phyloP scores from a whole-genome alignment of 164 flowering plant genomes.

The Magnolia changhungtana region DNA sequence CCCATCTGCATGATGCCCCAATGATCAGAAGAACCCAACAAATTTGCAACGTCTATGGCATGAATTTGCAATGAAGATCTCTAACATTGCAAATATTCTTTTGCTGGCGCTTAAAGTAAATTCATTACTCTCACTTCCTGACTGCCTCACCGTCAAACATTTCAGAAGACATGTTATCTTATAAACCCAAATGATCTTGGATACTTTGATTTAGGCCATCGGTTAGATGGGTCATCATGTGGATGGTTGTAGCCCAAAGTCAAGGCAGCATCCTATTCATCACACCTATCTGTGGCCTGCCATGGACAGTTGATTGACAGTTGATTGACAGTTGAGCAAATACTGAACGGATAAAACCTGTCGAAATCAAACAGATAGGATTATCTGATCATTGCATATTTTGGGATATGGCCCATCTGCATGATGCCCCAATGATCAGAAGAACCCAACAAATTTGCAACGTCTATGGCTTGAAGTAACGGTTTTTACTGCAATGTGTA shows the following conservation, averaged over 20 bases:
- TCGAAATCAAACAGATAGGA: no score
- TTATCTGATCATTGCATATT: not conserved
- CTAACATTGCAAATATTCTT: constrained; percentile 55
- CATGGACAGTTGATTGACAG: not conserved
- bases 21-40: not conserved
- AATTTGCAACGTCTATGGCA: not conserved
- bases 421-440: not conserved
- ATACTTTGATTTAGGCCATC: not conserved
- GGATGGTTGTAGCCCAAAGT: not conserved
- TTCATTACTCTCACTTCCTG: not conserved
- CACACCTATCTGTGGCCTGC: not conserved
- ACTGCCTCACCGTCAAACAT: not conserved
- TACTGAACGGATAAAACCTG: not conserved
- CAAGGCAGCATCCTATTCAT: not conserved
- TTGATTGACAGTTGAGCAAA: no score
- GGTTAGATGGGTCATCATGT: not conserved
- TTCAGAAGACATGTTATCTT: not conserved
- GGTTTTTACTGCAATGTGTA: constrained; percentile 19
- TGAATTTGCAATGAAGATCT: constrained; percentile 54
- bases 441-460: not conserved
- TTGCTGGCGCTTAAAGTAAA: constrained; percentile 56
- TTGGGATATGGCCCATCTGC: not conserved
- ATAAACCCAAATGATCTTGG: not conserved
- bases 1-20: not conserved
- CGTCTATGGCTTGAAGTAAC: not conserved